phyloP scores from a whole-genome alignment of 768 basidiomycete genomes.

The Cystofilobasidium bisporidii region DNA sequence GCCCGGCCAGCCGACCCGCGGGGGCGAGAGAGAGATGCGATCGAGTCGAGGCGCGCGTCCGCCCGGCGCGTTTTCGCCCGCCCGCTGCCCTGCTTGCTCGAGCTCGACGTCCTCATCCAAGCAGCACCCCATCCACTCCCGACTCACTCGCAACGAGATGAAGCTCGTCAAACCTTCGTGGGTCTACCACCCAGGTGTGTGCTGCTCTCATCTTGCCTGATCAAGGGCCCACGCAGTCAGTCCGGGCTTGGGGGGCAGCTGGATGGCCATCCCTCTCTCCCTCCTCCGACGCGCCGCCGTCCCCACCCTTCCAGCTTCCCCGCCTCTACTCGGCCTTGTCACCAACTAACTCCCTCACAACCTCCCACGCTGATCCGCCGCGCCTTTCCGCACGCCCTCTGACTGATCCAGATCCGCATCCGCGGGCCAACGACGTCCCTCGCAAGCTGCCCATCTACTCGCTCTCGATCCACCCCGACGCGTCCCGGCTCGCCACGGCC shows the following conservation, averaged over 20 bases:
- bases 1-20: too few species aligned
- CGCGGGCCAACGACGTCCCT: constrained; percentile 11
- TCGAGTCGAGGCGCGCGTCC: too few species aligned
- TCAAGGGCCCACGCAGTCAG: too few species aligned
- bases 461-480: constrained; percentile 88
- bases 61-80: too few species aligned
- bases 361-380: neutral
- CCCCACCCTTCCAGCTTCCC: neutral
- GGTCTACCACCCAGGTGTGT: constrained; percentile 66
- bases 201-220: neutral
- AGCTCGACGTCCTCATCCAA: neutral
- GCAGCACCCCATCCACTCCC: neutral
- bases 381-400: neutral
- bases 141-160: constrained; percentile 44
- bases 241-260: too few species aligned
- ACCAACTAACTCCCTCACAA: too few species aligned
- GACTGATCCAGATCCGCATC: neutral
- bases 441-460: constrained; percentile 68
- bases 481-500: constrained; percentile 91
- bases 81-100: too few species aligned
- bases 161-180: constrained; percentile 81
- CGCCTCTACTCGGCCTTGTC: neutral
- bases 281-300: neutral
- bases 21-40: too few species aligned
- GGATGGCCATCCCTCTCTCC: constrained; percentile 7